These are phyloP conservation scores for Aspergillus novofumigatus DNA, from an alignment of 2,329 filamentous ascomycete genomes.

Conservation along the genomic window DNA sequence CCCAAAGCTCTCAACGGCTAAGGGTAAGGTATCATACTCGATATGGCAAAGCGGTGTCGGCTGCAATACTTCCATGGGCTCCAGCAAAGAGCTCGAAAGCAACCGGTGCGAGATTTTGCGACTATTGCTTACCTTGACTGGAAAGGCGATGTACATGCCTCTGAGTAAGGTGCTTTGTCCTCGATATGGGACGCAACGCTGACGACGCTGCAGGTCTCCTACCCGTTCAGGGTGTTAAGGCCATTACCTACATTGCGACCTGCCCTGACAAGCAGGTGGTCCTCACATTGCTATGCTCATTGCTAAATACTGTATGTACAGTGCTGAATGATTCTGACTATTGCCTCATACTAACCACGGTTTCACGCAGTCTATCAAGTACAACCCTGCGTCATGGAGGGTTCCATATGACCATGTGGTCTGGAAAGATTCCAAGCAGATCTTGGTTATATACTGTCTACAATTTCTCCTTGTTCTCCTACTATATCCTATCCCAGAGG, in stretches of 20 bases:
- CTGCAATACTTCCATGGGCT: slow-evolving; percentile 82
- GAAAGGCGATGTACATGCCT: slow-evolving; percentile 91
- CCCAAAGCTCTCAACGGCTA: slow-evolving; percentile 65
- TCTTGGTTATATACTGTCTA: slow-evolving; percentile 84
- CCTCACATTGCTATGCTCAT: slow-evolving; percentile 81
- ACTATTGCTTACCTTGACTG: slow-evolving; percentile 76
- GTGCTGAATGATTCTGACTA: not conserved
- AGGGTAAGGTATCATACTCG: slow-evolving; percentile 79
- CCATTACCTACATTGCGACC: slow-evolving; percentile 84
- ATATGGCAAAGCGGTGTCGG: slow-evolving; percentile 99
- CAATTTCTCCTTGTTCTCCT: slow-evolving; percentile 84
- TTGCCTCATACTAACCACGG: slow-evolving; percentile 8
- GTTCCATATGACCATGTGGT: slow-evolving; percentile 91
- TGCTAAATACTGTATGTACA: slow-evolving; percentile 78
- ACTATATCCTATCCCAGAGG: slow-evolving; percentile 82
- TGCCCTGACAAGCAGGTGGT: slow-evolving; percentile 88
- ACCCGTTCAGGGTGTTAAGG: slow-evolving; percentile 75
- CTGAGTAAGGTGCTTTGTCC: slow-evolving; percentile 49
- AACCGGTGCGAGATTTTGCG: slow-evolving; percentile 88
- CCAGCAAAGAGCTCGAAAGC: slow-evolving; percentile 87
- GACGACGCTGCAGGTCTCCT: slow-evolving; percentile 50
- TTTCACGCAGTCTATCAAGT: slow-evolving; percentile 71
- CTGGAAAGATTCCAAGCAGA: slow-evolving; percentile 85
- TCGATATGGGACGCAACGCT: slow-evolving; percentile 1
- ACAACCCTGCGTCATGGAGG: slow-evolving; percentile 89